Evolutionary conservation across 2,329 filamentous ascomycete species (phyloP).

Genomic region (Fusarium decemcellulare): DNA sequence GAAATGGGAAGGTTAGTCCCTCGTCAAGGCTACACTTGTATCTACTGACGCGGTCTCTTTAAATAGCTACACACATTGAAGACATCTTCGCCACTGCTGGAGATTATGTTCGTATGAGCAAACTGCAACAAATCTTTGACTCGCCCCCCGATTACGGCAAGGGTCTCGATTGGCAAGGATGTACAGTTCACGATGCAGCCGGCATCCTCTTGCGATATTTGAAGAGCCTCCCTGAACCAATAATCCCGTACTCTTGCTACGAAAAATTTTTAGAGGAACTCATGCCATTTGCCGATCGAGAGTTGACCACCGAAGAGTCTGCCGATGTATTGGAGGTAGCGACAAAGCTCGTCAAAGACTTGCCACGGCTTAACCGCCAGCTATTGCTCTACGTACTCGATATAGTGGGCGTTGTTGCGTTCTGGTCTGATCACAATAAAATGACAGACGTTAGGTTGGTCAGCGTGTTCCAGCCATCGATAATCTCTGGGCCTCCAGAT

Average conservation of each 20-base stretch:
- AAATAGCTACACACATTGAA: not conserved
- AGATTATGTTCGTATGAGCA: not conserved
- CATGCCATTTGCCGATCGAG: not conserved
- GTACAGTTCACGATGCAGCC: constrained; percentile 7
- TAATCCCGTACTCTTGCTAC: not conserved
- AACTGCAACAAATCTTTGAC: not conserved
- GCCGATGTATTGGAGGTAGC: not conserved
- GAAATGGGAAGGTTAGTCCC: not conserved
- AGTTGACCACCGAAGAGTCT: not conserved
- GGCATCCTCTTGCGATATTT: constrained; percentile 15
- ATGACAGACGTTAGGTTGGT: not conserved
- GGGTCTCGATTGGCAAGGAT: not conserved
- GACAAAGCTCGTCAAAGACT: not conserved
- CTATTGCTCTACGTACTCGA: not conserved
- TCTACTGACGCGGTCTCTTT: not conserved
- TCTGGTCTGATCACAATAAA: not conserved
- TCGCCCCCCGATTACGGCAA: not conserved
- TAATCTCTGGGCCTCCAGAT: not conserved
- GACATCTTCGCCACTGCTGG: not conserved
- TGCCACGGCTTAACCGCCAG: not conserved
- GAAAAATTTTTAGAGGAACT: not conserved
- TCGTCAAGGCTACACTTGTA: not conserved
- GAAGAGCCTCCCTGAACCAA: constrained; percentile 7
- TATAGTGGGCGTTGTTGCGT: not conserved
- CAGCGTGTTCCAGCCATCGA: not conserved